Evolutionary conservation across 352 stramenopile genomes (phyloP).

Genomic region (Saprolegnia parasitica): DNA sequence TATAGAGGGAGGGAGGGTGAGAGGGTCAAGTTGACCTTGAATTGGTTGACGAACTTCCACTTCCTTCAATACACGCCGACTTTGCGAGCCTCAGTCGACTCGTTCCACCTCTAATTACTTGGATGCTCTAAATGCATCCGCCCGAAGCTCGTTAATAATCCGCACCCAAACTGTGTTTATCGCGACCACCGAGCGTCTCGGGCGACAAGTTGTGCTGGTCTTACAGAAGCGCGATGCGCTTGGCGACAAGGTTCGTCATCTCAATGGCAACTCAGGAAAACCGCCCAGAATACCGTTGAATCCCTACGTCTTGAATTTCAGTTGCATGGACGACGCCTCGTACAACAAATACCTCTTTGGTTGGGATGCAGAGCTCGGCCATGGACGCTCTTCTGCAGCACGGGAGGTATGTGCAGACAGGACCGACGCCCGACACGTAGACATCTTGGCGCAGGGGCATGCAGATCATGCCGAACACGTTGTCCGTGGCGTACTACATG

Average conservation of each 20-base stretch:
- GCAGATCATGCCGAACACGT: conserved; percentile 62
- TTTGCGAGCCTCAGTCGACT: too few relatives aligned
- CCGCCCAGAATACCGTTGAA: conserved; percentile 69
- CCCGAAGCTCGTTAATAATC: too few relatives aligned
- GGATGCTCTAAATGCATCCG: too few relatives aligned
- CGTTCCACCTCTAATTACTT: too few relatives aligned
- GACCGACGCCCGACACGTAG: conserved; percentile 60
- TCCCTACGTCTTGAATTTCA: conserved; percentile 21
- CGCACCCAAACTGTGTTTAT: not conserved
- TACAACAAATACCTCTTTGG: conserved; percentile 33
- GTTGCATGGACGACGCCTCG: not conserved
- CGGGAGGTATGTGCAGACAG: too few relatives aligned
- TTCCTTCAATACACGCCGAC: too few relatives aligned
- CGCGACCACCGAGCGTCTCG: not conserved
- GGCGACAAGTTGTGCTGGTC: conserved; percentile 5
- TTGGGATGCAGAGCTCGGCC: conserved; percentile 57
- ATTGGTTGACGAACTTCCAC: too few relatives aligned
- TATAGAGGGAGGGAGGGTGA: too few relatives aligned
- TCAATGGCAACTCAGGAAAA: conserved; percentile 58
- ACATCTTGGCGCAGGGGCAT: conserved; percentile 63
- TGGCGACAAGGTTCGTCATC: conserved; percentile 69
- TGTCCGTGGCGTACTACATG: conserved; percentile 57
- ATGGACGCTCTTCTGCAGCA: too few relatives aligned
- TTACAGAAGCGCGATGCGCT: conserved; percentile 61
- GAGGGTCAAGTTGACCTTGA: too few relatives aligned